Evolutionary conservation across 805 yeast species (phyloP), one percentile per base, ranked within the genome.

Genomic region (Kluyveromyces dobzhanskii): DNA sequence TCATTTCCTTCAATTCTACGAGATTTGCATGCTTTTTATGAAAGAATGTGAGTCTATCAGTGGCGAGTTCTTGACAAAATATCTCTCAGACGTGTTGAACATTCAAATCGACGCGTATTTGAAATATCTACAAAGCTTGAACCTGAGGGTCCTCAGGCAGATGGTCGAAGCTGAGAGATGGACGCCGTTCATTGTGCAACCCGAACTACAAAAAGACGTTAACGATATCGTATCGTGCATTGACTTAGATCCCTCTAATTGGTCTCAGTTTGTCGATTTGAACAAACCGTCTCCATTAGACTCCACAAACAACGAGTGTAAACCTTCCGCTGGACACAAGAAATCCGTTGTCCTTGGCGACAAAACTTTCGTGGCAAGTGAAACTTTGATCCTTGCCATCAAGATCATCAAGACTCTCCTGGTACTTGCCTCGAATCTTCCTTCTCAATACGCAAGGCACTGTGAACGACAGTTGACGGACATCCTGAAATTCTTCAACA

Each of bases 11-110:
- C 65, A 77, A 42, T 70, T 85, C 37, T 85, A 78, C 57, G 67
- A 81, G 3, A 64, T 83, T 11, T 76, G 78, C 40, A 73, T 80
- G 0, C 67, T 80, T 17, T 88, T 88, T 54, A 66, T 87, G 30
- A 75, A 74, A 35, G 95, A 86, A 53, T 85, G 95, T 57, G 97
- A 92, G 57, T 68, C 77, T 11, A 73, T 88, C 4, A 78, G 86
- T 4, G 95, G 94, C 0, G 75, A 71, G 41, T 69, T 73, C 6
- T 58, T 71, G 11, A 69, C 76, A 0, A 67, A 70, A 19, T 78
- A 75, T n/a, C 62, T 90, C 21, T 75, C 80, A 38, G 85, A 79
- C 41, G 73, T 78, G 50, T 60, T 87, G 12, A 73, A 70, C n/a
- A 69, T 71, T 24, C 95, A 85, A 45, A 69, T 81, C 3, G 76